These are phyloP conservation scores for Gossypium anomalum DNA, from an alignment of 345 rosid genomes.

Conservation along the genomic window DNA sequence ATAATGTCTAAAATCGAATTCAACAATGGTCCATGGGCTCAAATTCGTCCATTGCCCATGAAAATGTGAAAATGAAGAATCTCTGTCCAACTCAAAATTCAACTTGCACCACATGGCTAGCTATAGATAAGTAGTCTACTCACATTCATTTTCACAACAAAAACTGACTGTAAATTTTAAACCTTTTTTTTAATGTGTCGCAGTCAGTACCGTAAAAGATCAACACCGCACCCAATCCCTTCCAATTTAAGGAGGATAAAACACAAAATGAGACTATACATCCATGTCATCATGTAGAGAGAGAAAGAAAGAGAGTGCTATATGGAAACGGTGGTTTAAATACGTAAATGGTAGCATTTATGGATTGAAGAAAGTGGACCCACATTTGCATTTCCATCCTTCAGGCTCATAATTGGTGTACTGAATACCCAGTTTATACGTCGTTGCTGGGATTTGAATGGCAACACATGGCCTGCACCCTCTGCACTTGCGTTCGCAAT, in stretches of 20 bases:
- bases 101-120: neutral
- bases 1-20: neutral
- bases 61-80: neutral
- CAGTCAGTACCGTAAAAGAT: too few species aligned
- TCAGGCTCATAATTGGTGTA: constrained; percentile 33
- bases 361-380: constrained; percentile 22
- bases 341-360: neutral
- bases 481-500: constrained; percentile 18
- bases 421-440: constrained; percentile 3
- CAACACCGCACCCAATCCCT: too few species aligned
- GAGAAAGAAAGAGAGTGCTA: neutral
- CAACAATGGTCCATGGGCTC: neutral
- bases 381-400: constrained; percentile 37
- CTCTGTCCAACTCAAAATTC: neutral
- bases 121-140: too few species aligned
- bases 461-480: constrained; percentile 25
- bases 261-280: neutral
- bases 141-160: neutral
- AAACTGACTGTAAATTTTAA: neutral
- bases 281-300: neutral
- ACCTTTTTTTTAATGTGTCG: neutral
- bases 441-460: constrained; percentile 23
- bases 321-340: neutral
- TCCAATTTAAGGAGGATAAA: too few species aligned
- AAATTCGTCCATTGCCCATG: neutral